Base-by-base conservation (phyloP, 2,329 filamentous ascomycete genomes). In the Sarocladiaceae sp. region DNA sequence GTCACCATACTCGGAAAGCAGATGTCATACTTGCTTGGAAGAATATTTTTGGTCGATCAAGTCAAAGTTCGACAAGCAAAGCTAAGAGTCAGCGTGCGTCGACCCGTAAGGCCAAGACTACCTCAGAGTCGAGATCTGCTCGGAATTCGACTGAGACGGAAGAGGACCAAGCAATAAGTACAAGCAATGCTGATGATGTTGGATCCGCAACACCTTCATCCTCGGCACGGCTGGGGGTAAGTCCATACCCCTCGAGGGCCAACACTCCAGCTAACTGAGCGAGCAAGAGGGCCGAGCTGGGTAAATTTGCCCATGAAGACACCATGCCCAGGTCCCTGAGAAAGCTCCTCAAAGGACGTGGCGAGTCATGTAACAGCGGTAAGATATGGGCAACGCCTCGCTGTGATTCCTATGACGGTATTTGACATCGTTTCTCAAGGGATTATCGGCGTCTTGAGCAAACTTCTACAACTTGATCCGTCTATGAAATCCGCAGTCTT, bases 311-410 rank as follows among this genome's bases (percentile, higher is more conserved):
- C 1, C 70, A 86, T 52, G 86, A 91, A 59, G 76, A 81, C 32
- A 72, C 76, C 51, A 90, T 90, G 86, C 86, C 86, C 0, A 64
- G 69, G 7, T 85, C 79, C 78, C 72, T 90, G 1, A 70, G 75
- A 13, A 68, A 69, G 12, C 66, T 86, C 50, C 69, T 91, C 2
- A 69, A 80, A n/a, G 39, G 23, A 42, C 39, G 15, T 7, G 49
- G 73, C 70, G 33, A 73, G 80, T 13, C 76, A 26, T 73, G 68
- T 21, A 69, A 69, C n/a, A 63, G 69, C 43, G 81, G 79, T 65
- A 62, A 60, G 51, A 60, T 13, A 40, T 71, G 47, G 7, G 5
- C 19, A 24, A 11, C 20, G 4, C 4, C 20, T 3, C 3, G 6
- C 37, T 5, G 16, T 3, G 7, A 11, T 11, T 4, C 10, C 13